phyloP scores from a whole-genome alignment of 306 rosid genomes.

The Clitoria ternatea region DNA sequence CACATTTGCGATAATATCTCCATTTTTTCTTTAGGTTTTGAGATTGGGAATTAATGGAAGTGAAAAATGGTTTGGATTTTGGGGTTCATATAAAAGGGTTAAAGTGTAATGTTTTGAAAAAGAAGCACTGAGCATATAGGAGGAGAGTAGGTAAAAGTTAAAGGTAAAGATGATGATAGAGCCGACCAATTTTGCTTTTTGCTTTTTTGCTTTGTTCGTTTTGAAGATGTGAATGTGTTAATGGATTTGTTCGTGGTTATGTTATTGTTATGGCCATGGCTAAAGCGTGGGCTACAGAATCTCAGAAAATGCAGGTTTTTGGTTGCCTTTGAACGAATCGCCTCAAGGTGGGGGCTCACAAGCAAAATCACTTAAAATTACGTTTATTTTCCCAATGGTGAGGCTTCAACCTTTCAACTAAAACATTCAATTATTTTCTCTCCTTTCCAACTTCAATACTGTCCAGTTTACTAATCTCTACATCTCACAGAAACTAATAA shows the following conservation, averaged over 20 bases:
- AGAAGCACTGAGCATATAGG: slow-evolving; percentile 25
- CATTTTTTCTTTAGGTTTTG: slow-evolving; percentile 29
- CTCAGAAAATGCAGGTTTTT: slow-evolving; percentile 21
- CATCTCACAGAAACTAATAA: no score
- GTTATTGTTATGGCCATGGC: neutral
- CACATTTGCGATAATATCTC: slow-evolving; percentile 86
- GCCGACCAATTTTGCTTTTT: slow-evolving; percentile 31
- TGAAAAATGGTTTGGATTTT: slow-evolving; percentile 6
- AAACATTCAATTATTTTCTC: neutral
- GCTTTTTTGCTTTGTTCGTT: slow-evolving; percentile 39
- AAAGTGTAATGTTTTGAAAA: slow-evolving; percentile 37
- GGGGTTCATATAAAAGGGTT: slow-evolving; percentile 18
- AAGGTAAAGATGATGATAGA: slow-evolving; percentile 57
- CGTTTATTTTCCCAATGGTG: neutral
- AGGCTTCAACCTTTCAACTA: neutral
- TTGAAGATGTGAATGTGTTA: slow-evolving; percentile 6
- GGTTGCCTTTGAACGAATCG: no score
- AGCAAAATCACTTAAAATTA: neutral
- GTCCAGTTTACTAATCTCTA: no score
- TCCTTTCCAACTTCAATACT: no score
- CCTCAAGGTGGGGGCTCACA: neutral
- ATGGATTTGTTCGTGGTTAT: slow-evolving; percentile 20
- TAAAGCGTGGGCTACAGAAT: slow-evolving; percentile 7
- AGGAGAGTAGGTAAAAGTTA: slow-evolving; percentile 41
- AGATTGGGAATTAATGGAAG: neutral